These are phyloP conservation scores for Saccharum spontaneum DNA, from an alignment of 176 grass and related monocot species.

Conservation along the genomic window DNA sequence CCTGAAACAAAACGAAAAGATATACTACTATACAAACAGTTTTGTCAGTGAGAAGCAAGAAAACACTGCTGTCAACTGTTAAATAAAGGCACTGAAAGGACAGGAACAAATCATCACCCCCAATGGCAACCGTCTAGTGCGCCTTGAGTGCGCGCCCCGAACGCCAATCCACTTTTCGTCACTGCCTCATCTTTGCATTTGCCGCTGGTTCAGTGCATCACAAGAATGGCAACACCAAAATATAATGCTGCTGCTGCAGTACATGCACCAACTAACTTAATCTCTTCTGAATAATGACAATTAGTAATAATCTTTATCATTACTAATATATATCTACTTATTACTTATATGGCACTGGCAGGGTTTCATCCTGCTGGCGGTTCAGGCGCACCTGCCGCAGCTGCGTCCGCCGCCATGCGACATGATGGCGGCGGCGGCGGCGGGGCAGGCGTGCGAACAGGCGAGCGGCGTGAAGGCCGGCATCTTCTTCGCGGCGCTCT, in stretches of 20 bases:
- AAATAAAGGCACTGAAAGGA: constrained; percentile 29
- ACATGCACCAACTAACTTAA: neutral
- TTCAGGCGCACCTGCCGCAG: constrained; percentile 84
- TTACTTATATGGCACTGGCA: constrained; percentile 11
- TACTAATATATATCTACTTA: neutral
- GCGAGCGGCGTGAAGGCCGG: constrained; percentile 52
- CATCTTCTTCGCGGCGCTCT: constrained; percentile 82
- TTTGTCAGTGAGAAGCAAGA: neutral
- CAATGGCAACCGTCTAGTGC: constrained; percentile 39
- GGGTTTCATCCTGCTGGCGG: constrained; percentile 76
- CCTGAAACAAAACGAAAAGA: constrained; percentile 31
- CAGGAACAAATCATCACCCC: constrained; percentile 45
- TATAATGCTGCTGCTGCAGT: neutral
- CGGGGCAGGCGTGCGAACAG: constrained; percentile 45
- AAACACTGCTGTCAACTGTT: neutral
- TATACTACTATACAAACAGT: neutral
- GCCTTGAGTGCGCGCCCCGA: constrained; percentile 42
- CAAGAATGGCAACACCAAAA: constrained; percentile 15
- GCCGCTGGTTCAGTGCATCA: constrained; percentile 18
- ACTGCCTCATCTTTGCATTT: neutral
- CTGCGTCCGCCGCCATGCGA: constrained; percentile 73
- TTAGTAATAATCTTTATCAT: neutral
- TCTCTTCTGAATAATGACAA: neutral
- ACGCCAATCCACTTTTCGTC: constrained; percentile 20
- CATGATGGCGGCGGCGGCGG: constrained; percentile 50